Evolutionary conservation across 169 alveolate genomes (phyloP), one percentile per base, ranked within the genome.

Genomic region (Theileria annulata): DNA sequence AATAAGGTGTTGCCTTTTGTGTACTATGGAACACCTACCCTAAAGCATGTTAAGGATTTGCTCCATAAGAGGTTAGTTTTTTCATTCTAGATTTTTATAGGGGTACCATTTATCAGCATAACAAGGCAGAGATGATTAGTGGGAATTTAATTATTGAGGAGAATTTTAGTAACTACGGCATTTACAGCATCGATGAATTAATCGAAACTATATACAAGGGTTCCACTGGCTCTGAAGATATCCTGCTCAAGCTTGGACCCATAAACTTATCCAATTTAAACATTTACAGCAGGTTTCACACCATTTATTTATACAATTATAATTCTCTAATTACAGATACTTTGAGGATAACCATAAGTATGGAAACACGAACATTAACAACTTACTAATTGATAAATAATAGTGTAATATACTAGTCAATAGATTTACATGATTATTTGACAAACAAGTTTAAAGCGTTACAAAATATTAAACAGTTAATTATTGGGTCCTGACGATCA

Each of bases 101-200:
- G 58, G 90, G 90, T 17, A 83, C 90, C 12, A 27, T 76, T 2
- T 21, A 37, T 59, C 69, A 64, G 0, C 33, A 28, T 33, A 77
- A 72, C 4, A 75, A 37, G 37, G 30, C 27, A 0, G 77, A 31
- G 70, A 47, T 76, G 23, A 68, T 83, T 3, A 71, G 23, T 30
- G 47, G 68, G 0, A 83, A 83, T 31, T 3, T 49, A n/a, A 66
- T 77, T 23, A 81, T 83, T 12, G 90, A 83, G 54, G 86, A 83
- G 27, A n/a, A 68, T 23, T 10, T 83, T 10, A 79, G 86, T 8
- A 21, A 35, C 30, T 33, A 28, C 47, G 75, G 51, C 58, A 5
- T 83, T 27, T 74, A 72, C 15, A 72, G 90, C 48, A 56, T 83
- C 6, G 47, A 47, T 13, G 90, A 83, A 31, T 48, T 83, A 3